Evolutionary conservation across 169 alveolate species (phyloP).

Genomic region (Plasmodium berghei): DNA sequence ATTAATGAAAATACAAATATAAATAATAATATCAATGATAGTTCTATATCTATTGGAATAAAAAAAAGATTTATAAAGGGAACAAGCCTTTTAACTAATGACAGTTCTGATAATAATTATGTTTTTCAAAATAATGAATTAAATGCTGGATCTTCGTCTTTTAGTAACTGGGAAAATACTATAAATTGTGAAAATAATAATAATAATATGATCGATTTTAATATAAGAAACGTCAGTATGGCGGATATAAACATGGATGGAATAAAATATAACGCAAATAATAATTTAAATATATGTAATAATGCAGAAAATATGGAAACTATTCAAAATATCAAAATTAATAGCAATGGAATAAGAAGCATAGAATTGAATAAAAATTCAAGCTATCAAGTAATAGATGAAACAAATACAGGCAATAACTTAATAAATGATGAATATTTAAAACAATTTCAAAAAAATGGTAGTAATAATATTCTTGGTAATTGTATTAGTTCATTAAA

Average conservation of each 20-base stretch:
- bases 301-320: no score
- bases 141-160: neutral
- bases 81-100: conserved; percentile 19
- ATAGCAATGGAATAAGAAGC: neutral
- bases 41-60: neutral
- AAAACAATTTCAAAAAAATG: conserved; percentile 42
- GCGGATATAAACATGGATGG: neutral
- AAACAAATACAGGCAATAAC: neutral
- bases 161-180: neutral
- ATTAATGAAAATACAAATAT: conserved; percentile 3
- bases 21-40: conserved; percentile 6
- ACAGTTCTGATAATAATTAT: neutral
- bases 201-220: neutral
- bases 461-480: conserved; percentile 24
- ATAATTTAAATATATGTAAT: neutral
- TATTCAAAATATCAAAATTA: no score
- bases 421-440: conserved; percentile 22
- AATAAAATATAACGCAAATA: neutral
- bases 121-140: neutral
- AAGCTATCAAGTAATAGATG: neutral
- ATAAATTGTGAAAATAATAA: neutral
- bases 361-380: neutral
- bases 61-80: conserved; percentile 32
- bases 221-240: neutral
- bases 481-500: conserved; percentile 40